Conservation (phyloP, 1,139 yeast species). For the Yamadazyma conglobata region DNA sequence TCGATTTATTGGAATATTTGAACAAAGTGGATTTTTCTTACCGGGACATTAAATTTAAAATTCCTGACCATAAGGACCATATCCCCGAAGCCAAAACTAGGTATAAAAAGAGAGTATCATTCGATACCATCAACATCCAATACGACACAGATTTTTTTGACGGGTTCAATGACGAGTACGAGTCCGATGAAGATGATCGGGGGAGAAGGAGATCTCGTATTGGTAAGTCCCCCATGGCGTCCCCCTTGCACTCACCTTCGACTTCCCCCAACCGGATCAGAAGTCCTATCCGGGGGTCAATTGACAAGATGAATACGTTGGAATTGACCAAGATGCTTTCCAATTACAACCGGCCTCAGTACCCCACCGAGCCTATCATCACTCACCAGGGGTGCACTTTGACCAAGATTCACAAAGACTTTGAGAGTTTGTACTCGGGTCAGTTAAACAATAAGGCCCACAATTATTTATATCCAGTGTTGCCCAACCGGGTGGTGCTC, state of each 20-base stretch:
- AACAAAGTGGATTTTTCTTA: slow-evolving; percentile 12
- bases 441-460: slow-evolving; percentile 24
- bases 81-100: slow-evolving; percentile 10
- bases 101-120: slow-evolving; percentile 20
- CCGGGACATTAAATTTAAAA: slow-evolving; percentile 16
- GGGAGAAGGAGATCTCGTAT: slow-evolving; percentile 16
- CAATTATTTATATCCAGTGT: slow-evolving; percentile 28
- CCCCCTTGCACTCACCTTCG: slow-evolving; percentile 19
- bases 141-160: slow-evolving; percentile 11
- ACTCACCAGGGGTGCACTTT: slow-evolving; percentile 51
- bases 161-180: slow-evolving; percentile 9
- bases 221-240: slow-evolving; percentile 15
- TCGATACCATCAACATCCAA: slow-evolving; percentile 22
- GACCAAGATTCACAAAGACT: slow-evolving; percentile 44
- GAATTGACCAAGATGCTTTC: slow-evolving; percentile 11
- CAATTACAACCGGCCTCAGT: slow-evolving; percentile 14
- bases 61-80: slow-evolving; percentile 15
- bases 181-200: slow-evolving; percentile 9
- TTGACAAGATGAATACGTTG: neutral
- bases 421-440: slow-evolving; percentile 34
- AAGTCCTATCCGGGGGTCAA: slow-evolving; percentile 6
- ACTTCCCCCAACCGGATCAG: slow-evolving; percentile 11
- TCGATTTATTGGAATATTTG: slow-evolving; percentile 23
- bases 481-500: slow-evolving; percentile 53
- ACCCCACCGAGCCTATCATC: slow-evolving; percentile 53